Percentiles rank a stretch among this genome's conserved stretches.
Conservation (phyloP, 345 rosid species). For the Cardamine resedifolia region DNA sequence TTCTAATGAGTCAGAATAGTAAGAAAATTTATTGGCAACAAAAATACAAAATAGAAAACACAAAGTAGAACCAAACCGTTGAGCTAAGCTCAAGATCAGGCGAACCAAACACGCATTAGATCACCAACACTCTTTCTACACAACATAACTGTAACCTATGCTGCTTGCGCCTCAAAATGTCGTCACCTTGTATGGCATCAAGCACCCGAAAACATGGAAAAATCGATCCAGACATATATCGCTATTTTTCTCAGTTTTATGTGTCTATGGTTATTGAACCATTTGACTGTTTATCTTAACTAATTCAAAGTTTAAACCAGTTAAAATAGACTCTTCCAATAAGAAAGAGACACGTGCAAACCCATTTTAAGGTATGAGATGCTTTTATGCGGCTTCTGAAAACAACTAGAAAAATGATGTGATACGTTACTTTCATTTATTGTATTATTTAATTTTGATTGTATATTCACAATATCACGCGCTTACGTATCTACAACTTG, state of each 20-base stretch:
- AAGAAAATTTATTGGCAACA: background rate
- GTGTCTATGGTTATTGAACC: background rate
- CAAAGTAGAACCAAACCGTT: background rate
- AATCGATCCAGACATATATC: background rate
- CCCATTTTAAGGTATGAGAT: conserved; percentile 52
- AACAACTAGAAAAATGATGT: conserved; percentile 36
- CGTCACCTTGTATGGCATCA: background rate
- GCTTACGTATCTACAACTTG: conserved; percentile 21
- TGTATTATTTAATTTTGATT: background rate
- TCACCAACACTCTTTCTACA: background rate
- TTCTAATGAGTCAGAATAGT: background rate
- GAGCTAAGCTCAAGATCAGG: background rate
- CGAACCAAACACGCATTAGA: too few relatives aligned
- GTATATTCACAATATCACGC: background rate
- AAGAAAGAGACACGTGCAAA: conserved; percentile 36
- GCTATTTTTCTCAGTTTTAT: background rate
- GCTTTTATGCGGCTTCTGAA: conserved; percentile 46
- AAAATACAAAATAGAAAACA: background rate
- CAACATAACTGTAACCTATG: background rate
- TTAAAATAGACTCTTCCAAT: conserved; percentile 13
- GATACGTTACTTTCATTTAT: conserved; percentile 35
- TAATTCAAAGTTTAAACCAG: background rate
- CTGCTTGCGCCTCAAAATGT: background rate
- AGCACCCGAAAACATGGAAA: background rate
- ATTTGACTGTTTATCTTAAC: background rate